These are phyloP conservation scores for Fraxinus ornus DNA, from an alignment of 305 asterid genomes.

Conservation along the genomic window DNA sequence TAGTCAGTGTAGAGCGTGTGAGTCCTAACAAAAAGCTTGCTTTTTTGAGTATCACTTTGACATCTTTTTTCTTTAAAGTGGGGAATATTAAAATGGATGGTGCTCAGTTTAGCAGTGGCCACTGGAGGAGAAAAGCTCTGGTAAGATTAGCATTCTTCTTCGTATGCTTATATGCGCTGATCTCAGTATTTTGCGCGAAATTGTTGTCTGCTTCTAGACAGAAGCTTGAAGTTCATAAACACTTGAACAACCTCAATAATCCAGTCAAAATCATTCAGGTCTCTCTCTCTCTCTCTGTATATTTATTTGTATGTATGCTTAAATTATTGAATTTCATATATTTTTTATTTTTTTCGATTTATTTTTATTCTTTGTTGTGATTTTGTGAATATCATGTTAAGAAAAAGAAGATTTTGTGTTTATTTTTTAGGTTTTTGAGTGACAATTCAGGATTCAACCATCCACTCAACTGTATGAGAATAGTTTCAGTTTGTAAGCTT, in stretches of 20 bases:
- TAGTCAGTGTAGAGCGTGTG: neutral
- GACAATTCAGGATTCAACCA: no score
- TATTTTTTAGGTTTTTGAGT: no score
- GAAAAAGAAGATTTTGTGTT: neutral
- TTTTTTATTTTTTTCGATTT: no score
- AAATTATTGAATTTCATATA: no score
- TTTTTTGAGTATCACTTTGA: conserved; percentile 6
- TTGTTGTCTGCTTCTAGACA: conserved; percentile 46
- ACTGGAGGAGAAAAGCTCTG: conserved; percentile 23
- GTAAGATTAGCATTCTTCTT: conserved; percentile 29
- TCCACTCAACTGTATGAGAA: no score
- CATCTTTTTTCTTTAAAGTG: neutral
- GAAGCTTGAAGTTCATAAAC: conserved; percentile 59
- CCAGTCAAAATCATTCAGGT: conserved; percentile 67
- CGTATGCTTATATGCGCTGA: conserved; percentile 35
- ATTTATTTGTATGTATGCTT: no score
- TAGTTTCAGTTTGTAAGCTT: no score
- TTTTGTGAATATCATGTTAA: neutral
- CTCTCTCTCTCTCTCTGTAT: neutral
- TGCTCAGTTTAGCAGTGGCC: conserved; percentile 28
- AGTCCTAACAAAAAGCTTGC: conserved; percentile 21
- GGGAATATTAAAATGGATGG: conserved; percentile 27
- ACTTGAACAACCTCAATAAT: conserved; percentile 64
- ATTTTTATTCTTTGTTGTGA: no score
- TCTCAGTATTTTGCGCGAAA: conserved; percentile 44